phyloP scores from a whole-genome alignment of 306 rosid species.

The Begonia fuchsioides region DNA sequence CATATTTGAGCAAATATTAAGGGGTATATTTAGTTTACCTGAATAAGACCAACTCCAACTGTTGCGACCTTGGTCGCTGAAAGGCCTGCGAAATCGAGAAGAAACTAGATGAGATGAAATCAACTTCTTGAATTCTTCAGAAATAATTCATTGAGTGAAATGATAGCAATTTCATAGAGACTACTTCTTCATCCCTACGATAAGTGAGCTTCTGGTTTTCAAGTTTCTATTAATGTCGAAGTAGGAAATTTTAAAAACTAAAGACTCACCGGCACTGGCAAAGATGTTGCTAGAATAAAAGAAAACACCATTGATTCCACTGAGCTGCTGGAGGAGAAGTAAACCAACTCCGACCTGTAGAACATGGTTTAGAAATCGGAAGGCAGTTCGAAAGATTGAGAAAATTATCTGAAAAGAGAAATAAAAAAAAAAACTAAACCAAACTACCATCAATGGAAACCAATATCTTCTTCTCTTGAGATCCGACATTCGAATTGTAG shows the following conservation, averaged over 20 bases:
- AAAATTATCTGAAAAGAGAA: neutral
- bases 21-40: slow-evolving; percentile 20
- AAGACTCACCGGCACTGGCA: slow-evolving; percentile 49
- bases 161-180: too few relatives aligned
- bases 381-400: slow-evolving; percentile 3
- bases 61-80: slow-evolving; percentile 51
- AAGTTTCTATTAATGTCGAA: too few relatives aligned
- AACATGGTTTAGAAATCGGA: slow-evolving; percentile 6
- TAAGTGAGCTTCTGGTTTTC: too few relatives aligned
- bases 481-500: slow-evolving; percentile 50
- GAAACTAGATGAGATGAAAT: neutral
- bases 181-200: too few relatives aligned
- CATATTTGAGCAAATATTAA: neutral
- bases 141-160: too few relatives aligned
- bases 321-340: slow-evolving; percentile 66
- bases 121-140: too few relatives aligned
- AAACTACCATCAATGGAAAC: slow-evolving; percentile 60
- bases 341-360: slow-evolving; percentile 67
- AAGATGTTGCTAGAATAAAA: slow-evolving; percentile 82
- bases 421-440: neutral
- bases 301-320: slow-evolving; percentile 70
- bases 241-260: neutral
- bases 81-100: slow-evolving; percentile 34
- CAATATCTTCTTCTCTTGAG: slow-evolving; percentile 74
- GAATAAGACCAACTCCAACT: slow-evolving; percentile 60